Conservation (phyloP, 305 asterid genomes). For the Fraxinus angustifolia region DNA sequence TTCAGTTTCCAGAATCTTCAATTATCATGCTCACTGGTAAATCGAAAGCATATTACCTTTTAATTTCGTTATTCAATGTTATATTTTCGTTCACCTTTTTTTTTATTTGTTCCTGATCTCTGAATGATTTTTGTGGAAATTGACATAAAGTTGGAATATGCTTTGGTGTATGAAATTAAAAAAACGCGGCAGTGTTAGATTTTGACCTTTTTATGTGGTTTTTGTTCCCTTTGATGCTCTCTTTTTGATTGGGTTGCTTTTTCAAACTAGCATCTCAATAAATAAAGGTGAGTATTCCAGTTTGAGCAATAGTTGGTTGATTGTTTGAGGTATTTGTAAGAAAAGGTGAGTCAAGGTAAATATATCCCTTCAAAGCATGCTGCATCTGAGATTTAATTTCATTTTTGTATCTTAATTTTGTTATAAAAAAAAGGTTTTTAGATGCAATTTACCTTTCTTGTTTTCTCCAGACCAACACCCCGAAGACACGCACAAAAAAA, state of each 20-base stretch:
- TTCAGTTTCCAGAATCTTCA: constrained; percentile 80
- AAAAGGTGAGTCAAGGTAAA: neutral
- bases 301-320: neutral
- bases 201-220: neutral
- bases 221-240: neutral
- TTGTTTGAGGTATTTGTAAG: neutral
- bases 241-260: neutral
- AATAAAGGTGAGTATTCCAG: neutral
- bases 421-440: neutral
- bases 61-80: neutral
- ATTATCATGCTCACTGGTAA: constrained; percentile 87
- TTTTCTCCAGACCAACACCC: neutral
- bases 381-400: neutral
- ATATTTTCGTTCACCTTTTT: neutral
- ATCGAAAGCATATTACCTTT: constrained; percentile 7
- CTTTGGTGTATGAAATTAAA: constrained; percentile 2
- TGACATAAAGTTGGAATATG: constrained; percentile 20
- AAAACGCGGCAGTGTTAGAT: neutral
- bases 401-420: neutral
- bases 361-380: neutral
- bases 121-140: neutral
- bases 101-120: constrained; percentile 12
- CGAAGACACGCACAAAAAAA: too few species aligned
- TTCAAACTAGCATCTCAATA: constrained; percentile 5
- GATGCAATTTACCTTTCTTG: neutral